These are phyloP conservation scores for Skeletonema tropicum DNA, from an alignment of 108 stramenopile species.

Conservation along the genomic window DNA sequence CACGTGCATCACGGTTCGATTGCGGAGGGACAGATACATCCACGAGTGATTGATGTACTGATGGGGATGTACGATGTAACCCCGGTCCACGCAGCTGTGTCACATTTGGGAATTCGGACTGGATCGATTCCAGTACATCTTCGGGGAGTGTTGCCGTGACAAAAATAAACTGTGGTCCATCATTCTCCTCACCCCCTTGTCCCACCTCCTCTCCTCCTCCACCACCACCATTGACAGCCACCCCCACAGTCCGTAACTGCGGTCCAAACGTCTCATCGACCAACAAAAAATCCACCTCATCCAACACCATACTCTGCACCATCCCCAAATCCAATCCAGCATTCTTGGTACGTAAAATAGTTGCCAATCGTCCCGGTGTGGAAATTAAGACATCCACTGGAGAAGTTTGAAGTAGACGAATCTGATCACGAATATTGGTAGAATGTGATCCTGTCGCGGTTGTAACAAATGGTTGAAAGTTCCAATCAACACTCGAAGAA, in stretches of 20 bases:
- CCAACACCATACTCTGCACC: slow-evolving; percentile 78
- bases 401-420: slow-evolving; percentile 64
- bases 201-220: neutral
- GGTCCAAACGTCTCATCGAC: slow-evolving; percentile 90
- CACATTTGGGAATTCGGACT: slow-evolving; percentile 78
- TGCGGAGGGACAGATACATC: slow-evolving; percentile 84
- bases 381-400: slow-evolving; percentile 88
- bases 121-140: slow-evolving; percentile 68
- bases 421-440: slow-evolving; percentile 84
- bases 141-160: slow-evolving; percentile 94
- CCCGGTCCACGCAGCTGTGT: slow-evolving; percentile 86
- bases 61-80: slow-evolving; percentile 83
- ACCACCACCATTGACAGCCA: slow-evolving; percentile 40
- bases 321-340: slow-evolving; percentile 69
- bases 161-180: slow-evolving; percentile 88
- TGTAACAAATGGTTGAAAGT: slow-evolving; percentile 51
- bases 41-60: slow-evolving; percentile 76
- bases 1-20: slow-evolving; percentile 61
- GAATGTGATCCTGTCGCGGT: slow-evolving; percentile 70
- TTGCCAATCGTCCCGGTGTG: slow-evolving; percentile 89
- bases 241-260: slow-evolving; percentile 87
- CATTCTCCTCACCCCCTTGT: neutral
- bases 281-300: slow-evolving; percentile 95
- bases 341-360: slow-evolving; percentile 80
- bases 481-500: slow-evolving; percentile 52